Evolutionary conservation across 73 alveolate species (phyloP).

Genomic region (Tetrahymena borealis): DNA sequence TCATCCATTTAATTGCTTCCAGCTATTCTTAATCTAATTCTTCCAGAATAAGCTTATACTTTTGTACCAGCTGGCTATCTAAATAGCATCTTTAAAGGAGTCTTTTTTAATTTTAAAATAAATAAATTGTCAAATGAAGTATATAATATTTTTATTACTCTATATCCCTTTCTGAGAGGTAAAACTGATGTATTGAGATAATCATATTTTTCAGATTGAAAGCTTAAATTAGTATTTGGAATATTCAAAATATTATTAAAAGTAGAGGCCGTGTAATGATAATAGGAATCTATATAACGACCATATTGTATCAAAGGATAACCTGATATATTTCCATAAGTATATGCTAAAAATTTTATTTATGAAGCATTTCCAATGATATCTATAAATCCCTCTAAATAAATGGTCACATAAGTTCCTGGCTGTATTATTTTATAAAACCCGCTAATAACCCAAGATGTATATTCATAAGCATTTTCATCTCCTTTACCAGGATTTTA

Average conservation of each 20-base stretch:
- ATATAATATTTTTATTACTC: not conserved
- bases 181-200: not conserved
- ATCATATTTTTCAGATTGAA: not conserved
- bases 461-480: not conserved
- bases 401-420: not conserved
- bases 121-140: not conserved
- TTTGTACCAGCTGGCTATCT: not conserved
- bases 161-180: not conserved
- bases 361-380: not conserved
- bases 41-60: not conserved
- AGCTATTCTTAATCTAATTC: not conserved
- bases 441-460: not conserved
- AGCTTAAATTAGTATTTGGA: not conserved
- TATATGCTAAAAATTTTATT: not conserved
- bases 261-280: not conserved
- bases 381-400: not conserved
- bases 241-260: not conserved
- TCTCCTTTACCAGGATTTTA: not conserved
- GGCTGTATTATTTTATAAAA: not conserved
- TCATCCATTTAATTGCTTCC: not conserved
- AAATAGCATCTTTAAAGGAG: not conserved
- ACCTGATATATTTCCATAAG: not conserved
- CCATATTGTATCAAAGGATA: not conserved
- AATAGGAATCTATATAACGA: not conserved
- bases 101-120: not conserved